A percentile compares a stretch with the other conserved stretches of the same genome.
Conservation (phyloP, 495 filamentous ascomycete species). For the Neurospora sublineolata region DNA sequence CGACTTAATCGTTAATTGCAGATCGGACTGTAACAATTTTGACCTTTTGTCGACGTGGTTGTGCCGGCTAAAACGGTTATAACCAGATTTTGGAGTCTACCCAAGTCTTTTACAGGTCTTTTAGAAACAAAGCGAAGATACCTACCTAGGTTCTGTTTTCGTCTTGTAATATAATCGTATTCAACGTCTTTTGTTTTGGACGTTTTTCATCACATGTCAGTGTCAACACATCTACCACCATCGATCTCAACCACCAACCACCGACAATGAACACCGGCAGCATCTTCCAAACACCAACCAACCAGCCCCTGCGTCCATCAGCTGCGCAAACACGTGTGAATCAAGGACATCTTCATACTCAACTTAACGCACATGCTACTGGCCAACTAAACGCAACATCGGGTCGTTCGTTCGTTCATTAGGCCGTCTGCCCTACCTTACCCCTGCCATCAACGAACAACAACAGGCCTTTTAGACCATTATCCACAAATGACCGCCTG, state of each 20-base stretch:
- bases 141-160: not conserved
- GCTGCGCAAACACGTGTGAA: not conserved
- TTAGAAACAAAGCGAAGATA: not conserved
- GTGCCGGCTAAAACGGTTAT: not conserved
- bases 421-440: not conserved
- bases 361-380: not conserved
- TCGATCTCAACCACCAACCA: not conserved
- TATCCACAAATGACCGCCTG: not conserved
- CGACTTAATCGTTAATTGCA: no score
- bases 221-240: not conserved
- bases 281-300: not conserved
- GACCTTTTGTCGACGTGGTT: not conserved
- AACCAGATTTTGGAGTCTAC: not conserved
- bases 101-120: not conserved
- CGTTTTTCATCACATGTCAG: not conserved
- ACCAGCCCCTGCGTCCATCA: not conserved
- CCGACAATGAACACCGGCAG: not conserved
- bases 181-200: not conserved
- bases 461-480: not conserved
- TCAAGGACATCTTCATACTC: not conserved
- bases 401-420: not conserved
- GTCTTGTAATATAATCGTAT: not conserved
- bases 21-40: no score
- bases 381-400: not conserved
- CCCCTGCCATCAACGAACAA: not conserved